phyloP scores from a whole-genome alignment of 2,329 filamentous ascomycete genomes.

The Paraconiothyrium sp. region DNA sequence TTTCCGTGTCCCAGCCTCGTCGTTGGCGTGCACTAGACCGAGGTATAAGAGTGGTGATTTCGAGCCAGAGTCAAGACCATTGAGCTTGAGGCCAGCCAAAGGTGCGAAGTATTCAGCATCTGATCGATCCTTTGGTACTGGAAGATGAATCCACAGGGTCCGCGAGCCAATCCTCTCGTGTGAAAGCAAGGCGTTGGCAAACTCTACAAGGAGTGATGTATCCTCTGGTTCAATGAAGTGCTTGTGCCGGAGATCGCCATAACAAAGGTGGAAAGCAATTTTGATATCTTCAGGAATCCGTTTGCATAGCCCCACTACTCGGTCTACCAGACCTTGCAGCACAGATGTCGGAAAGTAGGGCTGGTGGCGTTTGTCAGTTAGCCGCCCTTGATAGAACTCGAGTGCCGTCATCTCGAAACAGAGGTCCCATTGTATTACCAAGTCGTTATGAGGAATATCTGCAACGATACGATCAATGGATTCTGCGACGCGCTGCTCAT shows the following conservation, averaged over 20 bases:
- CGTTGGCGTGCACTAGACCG: constrained; percentile 53
- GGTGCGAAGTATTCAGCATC: constrained; percentile 54
- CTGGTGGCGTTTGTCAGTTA: constrained; percentile 22
- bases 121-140: constrained; percentile 52
- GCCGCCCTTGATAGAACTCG: constrained; percentile 28
- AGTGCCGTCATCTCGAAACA: constrained; percentile 47
- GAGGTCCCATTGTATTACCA: constrained; percentile 49
- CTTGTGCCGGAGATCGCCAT: constrained; percentile 56
- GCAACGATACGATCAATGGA: constrained; percentile 42
- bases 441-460: constrained; percentile 45
- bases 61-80: neutral
- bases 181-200: constrained; percentile 48
- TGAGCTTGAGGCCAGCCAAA: constrained; percentile 45
- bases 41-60: constrained; percentile 51
- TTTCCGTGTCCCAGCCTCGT: constrained; percentile 52
- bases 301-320: constrained; percentile 42
- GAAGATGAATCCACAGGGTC: constrained; percentile 55
- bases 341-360: constrained; percentile 47
- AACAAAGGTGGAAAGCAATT: constrained; percentile 59
- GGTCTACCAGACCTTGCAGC: constrained; percentile 46
- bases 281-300: constrained; percentile 50
- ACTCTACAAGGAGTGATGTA: constrained; percentile 46
- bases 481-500: constrained; percentile 42
- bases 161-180: constrained; percentile 19
- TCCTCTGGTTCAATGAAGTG: constrained; percentile 58